Evolutionary conservation across 768 basidiomycete species (phyloP).

Genomic region (Trametes gibbosa): DNA sequence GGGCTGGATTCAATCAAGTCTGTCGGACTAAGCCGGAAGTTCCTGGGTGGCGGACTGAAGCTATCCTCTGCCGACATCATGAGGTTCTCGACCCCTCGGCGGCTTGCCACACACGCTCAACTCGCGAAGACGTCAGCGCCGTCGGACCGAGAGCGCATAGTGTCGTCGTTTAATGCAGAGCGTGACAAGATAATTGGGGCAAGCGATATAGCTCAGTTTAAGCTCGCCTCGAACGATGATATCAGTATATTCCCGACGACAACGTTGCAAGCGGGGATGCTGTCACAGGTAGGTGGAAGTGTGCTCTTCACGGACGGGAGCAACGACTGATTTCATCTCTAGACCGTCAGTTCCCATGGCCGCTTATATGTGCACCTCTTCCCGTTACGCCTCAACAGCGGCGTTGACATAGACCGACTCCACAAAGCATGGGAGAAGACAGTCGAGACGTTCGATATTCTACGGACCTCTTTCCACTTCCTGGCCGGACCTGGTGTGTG

Average conservation of each 20-base stretch:
- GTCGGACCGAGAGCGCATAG: background rate
- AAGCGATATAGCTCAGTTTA: slow-evolving; percentile 22
- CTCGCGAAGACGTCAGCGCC: background rate
- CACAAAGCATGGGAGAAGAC: slow-evolving; percentile 37
- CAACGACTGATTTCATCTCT: background rate
- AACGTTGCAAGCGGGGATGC: slow-evolving; percentile 46
- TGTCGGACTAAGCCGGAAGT: slow-evolving; percentile 38
- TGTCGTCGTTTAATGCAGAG: slow-evolving; percentile 7
- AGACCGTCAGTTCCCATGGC: slow-evolving; percentile 32
- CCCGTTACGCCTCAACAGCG: slow-evolving; percentile 21
- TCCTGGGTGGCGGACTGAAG: slow-evolving; percentile 34
- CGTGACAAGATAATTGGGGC: background rate
- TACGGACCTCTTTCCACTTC: slow-evolving; percentile 50
- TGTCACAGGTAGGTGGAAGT: slow-evolving; percentile 40
- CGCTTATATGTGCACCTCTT: slow-evolving; percentile 34
- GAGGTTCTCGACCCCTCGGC: slow-evolving; percentile 7
- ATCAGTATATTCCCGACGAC: slow-evolving; percentile 40
- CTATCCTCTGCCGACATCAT: slow-evolving; percentile 40
- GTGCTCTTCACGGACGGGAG: background rate
- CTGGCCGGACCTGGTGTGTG: slow-evolving; percentile 32
- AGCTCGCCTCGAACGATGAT: slow-evolving; percentile 30
- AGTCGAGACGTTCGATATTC: slow-evolving; percentile 35
- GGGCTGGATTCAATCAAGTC: slow-evolving; percentile 49
- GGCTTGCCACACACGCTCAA: slow-evolving; percentile 6
- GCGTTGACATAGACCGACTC: slow-evolving; percentile 30